Conservation (phyloP, 2,329 filamentous ascomycete genomes). For the Fusarium anthophilum region DNA sequence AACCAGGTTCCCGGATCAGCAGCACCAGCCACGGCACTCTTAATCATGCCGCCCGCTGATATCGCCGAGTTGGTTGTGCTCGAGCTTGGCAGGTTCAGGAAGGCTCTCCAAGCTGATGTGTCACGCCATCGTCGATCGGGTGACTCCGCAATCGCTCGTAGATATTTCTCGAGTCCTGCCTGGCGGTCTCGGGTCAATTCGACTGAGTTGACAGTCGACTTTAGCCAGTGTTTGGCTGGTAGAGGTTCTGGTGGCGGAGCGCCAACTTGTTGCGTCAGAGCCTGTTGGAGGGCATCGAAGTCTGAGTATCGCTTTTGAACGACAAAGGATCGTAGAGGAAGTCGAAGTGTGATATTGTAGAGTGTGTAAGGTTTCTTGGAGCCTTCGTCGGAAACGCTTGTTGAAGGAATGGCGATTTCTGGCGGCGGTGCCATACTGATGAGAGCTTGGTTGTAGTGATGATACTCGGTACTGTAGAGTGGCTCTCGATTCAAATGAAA, state of each 20-base stretch:
- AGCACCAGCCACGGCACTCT: conserved; percentile 52
- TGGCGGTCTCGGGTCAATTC: conserved; percentile 78
- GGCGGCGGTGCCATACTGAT: conserved; percentile 68
- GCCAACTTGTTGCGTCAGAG: conserved; percentile 68
- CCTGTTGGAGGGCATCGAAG: conserved; percentile 72
- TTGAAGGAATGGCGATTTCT: conserved; percentile 75
- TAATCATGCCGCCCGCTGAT: conserved; percentile 56
- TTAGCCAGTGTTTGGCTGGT: conserved; percentile 80
- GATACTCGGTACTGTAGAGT: not conserved
- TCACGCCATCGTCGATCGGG: conserved; percentile 82
- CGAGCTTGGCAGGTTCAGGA: conserved; percentile 73
- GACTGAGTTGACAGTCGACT: conserved; percentile 74
- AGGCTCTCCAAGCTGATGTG: conserved; percentile 75
- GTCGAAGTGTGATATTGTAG: conserved; percentile 81
- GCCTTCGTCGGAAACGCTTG: conserved; percentile 62
- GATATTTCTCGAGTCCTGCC: conserved; percentile 73
- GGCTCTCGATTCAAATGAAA: not conserved
- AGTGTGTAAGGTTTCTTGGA: conserved; percentile 74
- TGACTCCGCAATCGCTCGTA: conserved; percentile 75
- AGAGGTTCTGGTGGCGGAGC: conserved; percentile 72
- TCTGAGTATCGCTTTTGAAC: conserved; percentile 86
- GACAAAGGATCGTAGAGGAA: conserved; percentile 79
- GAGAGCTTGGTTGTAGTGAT: conserved; percentile 22
- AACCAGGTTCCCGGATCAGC: conserved; percentile 77
- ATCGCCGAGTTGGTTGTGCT: conserved; percentile 60